Evolutionary conservation across 2,329 filamentous ascomycete genomes (phyloP).

Genomic region (Rhynchosporium secalis): DNA sequence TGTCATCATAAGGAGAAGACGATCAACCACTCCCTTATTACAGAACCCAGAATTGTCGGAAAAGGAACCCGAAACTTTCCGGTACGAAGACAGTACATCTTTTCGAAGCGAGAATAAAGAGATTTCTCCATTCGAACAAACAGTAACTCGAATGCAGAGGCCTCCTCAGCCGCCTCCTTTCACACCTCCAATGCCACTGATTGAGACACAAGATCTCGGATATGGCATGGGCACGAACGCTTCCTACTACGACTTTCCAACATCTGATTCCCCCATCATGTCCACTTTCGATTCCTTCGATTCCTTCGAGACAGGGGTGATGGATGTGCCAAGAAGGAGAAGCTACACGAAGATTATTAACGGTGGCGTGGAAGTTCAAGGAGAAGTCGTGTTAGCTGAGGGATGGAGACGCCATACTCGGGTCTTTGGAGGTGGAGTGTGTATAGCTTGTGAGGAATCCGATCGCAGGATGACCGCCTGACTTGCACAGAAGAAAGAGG

Average conservation of each 20-base stretch:
- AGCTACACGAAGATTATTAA: constrained; percentile 29
- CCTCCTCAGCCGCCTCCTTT: constrained; percentile 6
- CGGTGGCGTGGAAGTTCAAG: constrained; percentile 23
- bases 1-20: constrained; percentile 10
- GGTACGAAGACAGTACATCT: background rate
- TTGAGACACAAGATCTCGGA: constrained; percentile 11
- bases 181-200: constrained; percentile 8
- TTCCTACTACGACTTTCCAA: constrained; percentile 8
- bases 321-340: constrained; percentile 22
- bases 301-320: background rate
- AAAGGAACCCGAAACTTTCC: background rate
- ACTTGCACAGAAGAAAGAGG: constrained; percentile 13
- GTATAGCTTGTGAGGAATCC: constrained; percentile 30
- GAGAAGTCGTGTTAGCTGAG: constrained; percentile 30
- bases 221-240: constrained; percentile 3
- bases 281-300: constrained; percentile 8
- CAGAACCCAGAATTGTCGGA: background rate
- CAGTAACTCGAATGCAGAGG: constrained; percentile 23
- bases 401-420: constrained; percentile 33
- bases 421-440: constrained; percentile 34
- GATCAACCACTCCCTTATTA: background rate
- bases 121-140: background rate
- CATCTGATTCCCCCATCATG: constrained; percentile 9
- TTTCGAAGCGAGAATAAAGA: background rate
- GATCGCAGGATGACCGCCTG: constrained; percentile 21